Percentiles rank a stretch among this genome's conserved stretches.
Evolutionary conservation across 257 asterid genomes (phyloP).

Genomic region (Coffea eugenioides): DNA sequence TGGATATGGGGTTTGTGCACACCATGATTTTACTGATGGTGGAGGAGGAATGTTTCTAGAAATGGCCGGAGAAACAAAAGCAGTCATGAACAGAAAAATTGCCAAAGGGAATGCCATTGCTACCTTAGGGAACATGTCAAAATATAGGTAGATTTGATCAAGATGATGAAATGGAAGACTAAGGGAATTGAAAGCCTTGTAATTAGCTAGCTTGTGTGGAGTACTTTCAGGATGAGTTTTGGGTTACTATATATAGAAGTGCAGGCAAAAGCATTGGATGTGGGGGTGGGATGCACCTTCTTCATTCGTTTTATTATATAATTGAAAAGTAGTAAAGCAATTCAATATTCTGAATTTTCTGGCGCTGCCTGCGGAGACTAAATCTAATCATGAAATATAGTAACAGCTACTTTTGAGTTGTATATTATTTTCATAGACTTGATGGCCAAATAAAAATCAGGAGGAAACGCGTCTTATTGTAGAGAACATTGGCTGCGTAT

Average conservation of each 20-base stretch:
- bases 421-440: neutral
- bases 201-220: neutral
- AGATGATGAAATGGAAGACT: neutral
- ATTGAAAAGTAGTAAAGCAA: neutral
- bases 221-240: neutral
- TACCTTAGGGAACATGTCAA: slow-evolving; percentile 1
- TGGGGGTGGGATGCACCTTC: too few species aligned
- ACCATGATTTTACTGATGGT: slow-evolving; percentile 49
- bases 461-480: too few species aligned
- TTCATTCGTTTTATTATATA: too few species aligned
- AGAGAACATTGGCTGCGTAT: too few species aligned
- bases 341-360: neutral
- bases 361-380: neutral
- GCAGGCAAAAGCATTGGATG: neutral
- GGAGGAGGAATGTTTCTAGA: slow-evolving; percentile 29
- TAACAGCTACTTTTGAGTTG: neutral
- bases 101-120: neutral
- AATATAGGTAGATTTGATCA: neutral
- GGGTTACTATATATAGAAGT: slow-evolving; percentile 9
- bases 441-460: neutral
- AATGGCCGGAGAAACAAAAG: slow-evolving; percentile 33
- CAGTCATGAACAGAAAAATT: neutral
- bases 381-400: neutral
- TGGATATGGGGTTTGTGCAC: slow-evolving; percentile 76
- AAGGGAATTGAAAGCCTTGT: neutral